Base-by-base conservation (phyloP, 331 rosid genomes). In the Telfairia occidentalis region DNA sequence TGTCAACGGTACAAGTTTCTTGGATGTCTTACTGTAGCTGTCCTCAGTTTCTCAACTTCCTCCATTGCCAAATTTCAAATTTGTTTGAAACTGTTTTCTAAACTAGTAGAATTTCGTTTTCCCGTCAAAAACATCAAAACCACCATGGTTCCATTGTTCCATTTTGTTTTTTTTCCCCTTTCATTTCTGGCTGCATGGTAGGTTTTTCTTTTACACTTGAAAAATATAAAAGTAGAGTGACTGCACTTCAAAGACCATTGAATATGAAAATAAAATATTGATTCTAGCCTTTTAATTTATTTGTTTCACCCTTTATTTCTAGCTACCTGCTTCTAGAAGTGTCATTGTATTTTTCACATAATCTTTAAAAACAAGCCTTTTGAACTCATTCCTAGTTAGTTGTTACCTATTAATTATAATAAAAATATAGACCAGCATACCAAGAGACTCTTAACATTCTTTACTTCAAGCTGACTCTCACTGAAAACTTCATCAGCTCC, bases 401-500 rank as follows among this genome's bases (percentile, higher is more conserved):
- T 69, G 55, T 43, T 69, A 42, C 37, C 26, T 9, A 30, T 37
- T n/a, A 28, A 26, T 9, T 26, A 71, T 16, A 15, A 71, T 5
- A 9, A 69, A 35, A 2, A 7, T 9, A 23, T 37, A 3, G 38
- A 37, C 1, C 60, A 73, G 16, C 71, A 53, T 88, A 93, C 98
- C 98, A 94, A 82, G 83, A 94, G 86, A 84, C 85, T 83, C 88
- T 94, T 94, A 83, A 94, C 83, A 80, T 89, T 91, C 87, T 91
- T 94, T 81, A 88, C 87, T 82, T 88, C 92, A 84, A 91, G 82
- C 84, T 91, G 90, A 40, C 82, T 88, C 79, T 91, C 98, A 0
- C 92, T 88, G 52, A 86, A 91, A 73, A 94, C 92, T 79, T 88
- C 86, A 84, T 86, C 92, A 34, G 98, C 98, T 4, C 97, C 96